phyloP scores from a whole-genome alignment of 257 asterid species.

The Solanum arcanum region DNA sequence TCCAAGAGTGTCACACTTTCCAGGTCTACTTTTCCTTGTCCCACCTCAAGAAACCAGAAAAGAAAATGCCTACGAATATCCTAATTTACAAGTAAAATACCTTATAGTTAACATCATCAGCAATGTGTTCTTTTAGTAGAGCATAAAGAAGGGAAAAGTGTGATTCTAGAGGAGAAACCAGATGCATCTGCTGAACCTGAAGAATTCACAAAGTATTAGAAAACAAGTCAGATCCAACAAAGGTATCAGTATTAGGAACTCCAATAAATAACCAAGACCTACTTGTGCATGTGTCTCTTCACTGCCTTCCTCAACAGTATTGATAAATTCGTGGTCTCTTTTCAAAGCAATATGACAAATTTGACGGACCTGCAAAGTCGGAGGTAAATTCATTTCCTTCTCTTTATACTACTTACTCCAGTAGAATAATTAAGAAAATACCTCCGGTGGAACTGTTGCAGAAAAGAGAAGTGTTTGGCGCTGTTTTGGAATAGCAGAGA shows the following conservation, averaged over 20 bases:
- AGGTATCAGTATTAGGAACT: neutral
- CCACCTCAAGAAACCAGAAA: neutral
- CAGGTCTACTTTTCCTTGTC: neutral
- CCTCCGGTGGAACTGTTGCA: constrained; percentile 92
- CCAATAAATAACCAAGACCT: neutral
- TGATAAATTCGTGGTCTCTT: constrained; percentile 85
- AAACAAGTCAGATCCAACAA: neutral
- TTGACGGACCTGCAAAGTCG: constrained; percentile 65
- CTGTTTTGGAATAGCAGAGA: constrained; percentile 90
- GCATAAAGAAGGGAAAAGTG: constrained; percentile 72
- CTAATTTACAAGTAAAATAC: constrained; percentile 17
- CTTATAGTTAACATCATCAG: constrained; percentile 84
- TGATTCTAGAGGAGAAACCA: constrained; percentile 70
- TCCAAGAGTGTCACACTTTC: neutral
- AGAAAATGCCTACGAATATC: neutral
- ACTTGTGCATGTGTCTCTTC: constrained; percentile 97
- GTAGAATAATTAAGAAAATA: constrained; percentile 6
- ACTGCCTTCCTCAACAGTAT: constrained; percentile 87
- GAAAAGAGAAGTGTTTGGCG: constrained; percentile 96
- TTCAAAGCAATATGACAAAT: constrained; percentile 82
- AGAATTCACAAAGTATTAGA: neutral
- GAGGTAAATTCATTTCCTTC: neutral
- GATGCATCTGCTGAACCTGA: constrained; percentile 82
- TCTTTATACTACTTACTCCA: neutral
- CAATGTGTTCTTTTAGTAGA: constrained; percentile 63